Evolutionary conservation across 2,329 filamentous ascomycete species (phyloP), one percentile per base, ranked within the genome.

Genomic region (Neofusicoccum kwambonambiense): DNA sequence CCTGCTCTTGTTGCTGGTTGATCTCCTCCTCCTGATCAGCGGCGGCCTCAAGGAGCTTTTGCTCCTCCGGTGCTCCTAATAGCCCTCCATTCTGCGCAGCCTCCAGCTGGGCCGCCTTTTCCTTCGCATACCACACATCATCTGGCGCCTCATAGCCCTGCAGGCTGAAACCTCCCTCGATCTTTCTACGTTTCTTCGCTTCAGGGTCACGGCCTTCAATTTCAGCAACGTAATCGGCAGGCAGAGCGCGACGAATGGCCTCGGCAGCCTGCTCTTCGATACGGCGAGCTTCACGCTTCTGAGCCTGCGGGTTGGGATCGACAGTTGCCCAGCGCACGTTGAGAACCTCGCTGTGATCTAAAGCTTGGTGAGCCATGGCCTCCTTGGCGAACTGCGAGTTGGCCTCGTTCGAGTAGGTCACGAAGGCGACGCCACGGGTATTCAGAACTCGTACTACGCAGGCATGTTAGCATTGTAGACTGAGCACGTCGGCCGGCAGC

Each of bases 291-390:
- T 99, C 95, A 66, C 96, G 86, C 68, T 96, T 96, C 76, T 97
- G 92, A 1, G 94, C 93, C 82, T 95, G 89, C 0, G 95, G 95
- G 70, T 99, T 99, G 1, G 95, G 95, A 74, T 99, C 95, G 6
- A 92, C 90, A 0, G 95, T 99, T 47, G 95, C 95, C 95, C 95
- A 99, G 68, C 96, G 86, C 54, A 99, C 93, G 77, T 99, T 99
- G 31, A 99, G 81, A 22, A 97, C 89, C 79, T 99, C 95, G 68
- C 88, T 89, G 76, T 98, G 90, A 72, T 99, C 95, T 34, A 99
- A 82, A 0, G 88, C 87, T 79, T 99, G 95, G 74, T 97, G 92
- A 4, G 92, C 91, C 94, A 99, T 98, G 0, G 95, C 91, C 77
- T 97, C 93, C 75, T 94, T 78, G 27, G 77, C 77, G 52, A 79